Percentiles rank a stretch among this genome's conserved stretches.
These are phyloP conservation scores for Phytopythium delawarense DNA, from an alignment of 352 stramenopile species.

Conservation along the genomic window DNA sequence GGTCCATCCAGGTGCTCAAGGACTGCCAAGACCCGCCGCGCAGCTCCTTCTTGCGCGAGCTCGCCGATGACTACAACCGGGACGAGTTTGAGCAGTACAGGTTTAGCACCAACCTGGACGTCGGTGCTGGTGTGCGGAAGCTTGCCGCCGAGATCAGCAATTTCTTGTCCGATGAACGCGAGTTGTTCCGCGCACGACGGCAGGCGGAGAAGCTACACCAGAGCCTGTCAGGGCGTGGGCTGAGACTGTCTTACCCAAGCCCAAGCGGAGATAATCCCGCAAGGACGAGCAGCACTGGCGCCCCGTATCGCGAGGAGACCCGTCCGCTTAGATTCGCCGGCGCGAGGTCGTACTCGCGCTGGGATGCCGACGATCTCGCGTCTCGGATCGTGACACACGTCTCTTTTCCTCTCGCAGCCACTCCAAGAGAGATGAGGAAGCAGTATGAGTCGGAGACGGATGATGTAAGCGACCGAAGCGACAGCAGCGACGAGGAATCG, in stretches of 20 bases:
- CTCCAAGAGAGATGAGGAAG: slow-evolving; percentile 1
- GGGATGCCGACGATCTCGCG: slow-evolving; percentile 28
- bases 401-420: slow-evolving; percentile 9
- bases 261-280: slow-evolving; percentile 7
- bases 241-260: slow-evolving; percentile 29
- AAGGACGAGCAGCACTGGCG: slow-evolving; percentile 4
- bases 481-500: background rate
- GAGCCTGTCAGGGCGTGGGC: slow-evolving; percentile 41
- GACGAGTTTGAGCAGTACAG: slow-evolving; percentile 71
- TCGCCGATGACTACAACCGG: slow-evolving; percentile 64
- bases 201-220: slow-evolving; percentile 53
- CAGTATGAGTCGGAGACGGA: slow-evolving; percentile 6
- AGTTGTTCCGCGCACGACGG: slow-evolving; percentile 38
- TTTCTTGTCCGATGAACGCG: slow-evolving; percentile 43
- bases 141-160: slow-evolving; percentile 42
- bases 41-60: slow-evolving; percentile 38
- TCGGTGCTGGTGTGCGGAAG: slow-evolving; percentile 64
- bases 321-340: slow-evolving; percentile 36
- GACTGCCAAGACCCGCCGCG: slow-evolving; percentile 44
- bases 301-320: slow-evolving; percentile 14
- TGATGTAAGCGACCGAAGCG: background rate
- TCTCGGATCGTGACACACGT: slow-evolving; percentile 45
- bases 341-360: slow-evolving; percentile 11
- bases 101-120: slow-evolving; percentile 67
- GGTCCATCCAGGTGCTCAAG: slow-evolving; percentile 58